A percentile compares a stretch with the other conserved stretches of the same genome.
Conservation (phyloP, 2,329 filamentous ascomycete species). For the Diaporthe velutina region DNA sequence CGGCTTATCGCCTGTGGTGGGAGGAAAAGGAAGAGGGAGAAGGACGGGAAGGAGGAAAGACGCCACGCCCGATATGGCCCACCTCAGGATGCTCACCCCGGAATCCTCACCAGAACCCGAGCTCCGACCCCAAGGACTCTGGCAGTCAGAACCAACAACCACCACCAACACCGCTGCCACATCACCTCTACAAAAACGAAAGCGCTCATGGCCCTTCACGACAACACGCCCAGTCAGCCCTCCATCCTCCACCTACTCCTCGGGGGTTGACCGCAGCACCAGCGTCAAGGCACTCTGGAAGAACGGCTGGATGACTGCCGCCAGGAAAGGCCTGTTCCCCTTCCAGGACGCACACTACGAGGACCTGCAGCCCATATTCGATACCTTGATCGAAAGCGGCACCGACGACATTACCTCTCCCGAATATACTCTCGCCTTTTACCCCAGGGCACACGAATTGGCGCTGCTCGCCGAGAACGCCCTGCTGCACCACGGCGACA, state of each 20-base stretch:
- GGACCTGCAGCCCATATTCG: constrained; percentile 79
- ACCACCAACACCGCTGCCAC: background rate
- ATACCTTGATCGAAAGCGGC: constrained; percentile 70
- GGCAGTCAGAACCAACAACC: constrained; percentile 45
- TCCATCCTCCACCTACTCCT: background rate
- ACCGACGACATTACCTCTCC: constrained; percentile 76
- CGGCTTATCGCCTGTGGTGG: background rate
- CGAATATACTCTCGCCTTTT: constrained; percentile 74
- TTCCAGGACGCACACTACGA: constrained; percentile 79
- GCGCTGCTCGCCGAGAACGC: constrained; percentile 61
- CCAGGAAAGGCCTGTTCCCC: constrained; percentile 63
- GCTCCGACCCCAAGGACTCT: constrained; percentile 50
- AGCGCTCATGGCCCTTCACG: constrained; percentile 17
- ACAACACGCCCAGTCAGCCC: constrained; percentile 24
- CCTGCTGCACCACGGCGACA: constrained; percentile 61
- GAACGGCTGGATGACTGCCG: constrained; percentile 78
- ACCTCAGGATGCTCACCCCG: constrained; percentile 31
- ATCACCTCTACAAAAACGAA: constrained; percentile 5
- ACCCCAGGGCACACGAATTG: constrained; percentile 71
- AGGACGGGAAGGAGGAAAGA: background rate
- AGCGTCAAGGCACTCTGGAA: constrained; percentile 74
- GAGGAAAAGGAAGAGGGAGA: background rate
- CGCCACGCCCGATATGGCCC: constrained; percentile 27
- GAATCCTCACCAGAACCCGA: constrained; percentile 34
- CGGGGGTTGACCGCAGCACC: constrained; percentile 55